Percentiles rank a stretch among this genome's conserved stretches.
phyloP scores from a whole-genome alignment of 2,329 filamentous ascomycete species.

The Capronia epimyces region DNA sequence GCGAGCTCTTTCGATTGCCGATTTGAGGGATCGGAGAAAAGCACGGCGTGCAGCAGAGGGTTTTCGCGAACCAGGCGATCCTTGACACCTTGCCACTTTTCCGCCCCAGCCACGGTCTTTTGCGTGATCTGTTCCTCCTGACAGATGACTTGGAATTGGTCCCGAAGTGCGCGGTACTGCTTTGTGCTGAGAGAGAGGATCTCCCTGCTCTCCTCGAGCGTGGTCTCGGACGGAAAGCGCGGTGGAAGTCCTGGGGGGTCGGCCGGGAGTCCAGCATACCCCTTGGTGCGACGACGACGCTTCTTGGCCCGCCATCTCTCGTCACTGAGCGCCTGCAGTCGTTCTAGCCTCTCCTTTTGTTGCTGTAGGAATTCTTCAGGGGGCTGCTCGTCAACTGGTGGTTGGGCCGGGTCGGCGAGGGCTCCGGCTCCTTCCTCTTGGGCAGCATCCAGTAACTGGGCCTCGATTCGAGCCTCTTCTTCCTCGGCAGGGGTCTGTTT shows the following conservation, averaged over 20 bases:
- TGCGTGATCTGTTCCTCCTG: slow-evolving; percentile 62
- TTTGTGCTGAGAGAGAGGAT: slow-evolving; percentile 60
- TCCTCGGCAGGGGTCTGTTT: slow-evolving; percentile 33
- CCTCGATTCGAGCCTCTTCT: slow-evolving; percentile 29
- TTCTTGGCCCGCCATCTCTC: slow-evolving; percentile 60
- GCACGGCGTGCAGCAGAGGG: slow-evolving; percentile 56
- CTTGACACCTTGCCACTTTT: slow-evolving; percentile 68
- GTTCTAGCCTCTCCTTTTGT: slow-evolving; percentile 50
- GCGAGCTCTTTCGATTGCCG: slow-evolving; percentile 61
- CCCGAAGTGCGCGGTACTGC: slow-evolving; percentile 60
- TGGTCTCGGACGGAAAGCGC: slow-evolving; percentile 76
- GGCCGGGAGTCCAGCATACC: slow-evolving; percentile 62
- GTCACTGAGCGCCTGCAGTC: slow-evolving; percentile 54
- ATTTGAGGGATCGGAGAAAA: slow-evolving; percentile 55
- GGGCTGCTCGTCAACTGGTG: slow-evolving; percentile 27
- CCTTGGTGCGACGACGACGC: slow-evolving; percentile 61
- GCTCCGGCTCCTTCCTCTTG: slow-evolving; percentile 10
- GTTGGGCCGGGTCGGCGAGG: slow-evolving; percentile 2
- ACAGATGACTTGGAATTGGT: slow-evolving; percentile 66
- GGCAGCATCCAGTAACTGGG: slow-evolving; percentile 30
- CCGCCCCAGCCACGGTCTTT: slow-evolving; percentile 68
- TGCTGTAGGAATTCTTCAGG: slow-evolving; percentile 48
- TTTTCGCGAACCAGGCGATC: slow-evolving; percentile 60
- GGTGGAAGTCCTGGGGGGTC: slow-evolving; percentile 60
- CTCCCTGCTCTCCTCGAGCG: slow-evolving; percentile 69